Evolutionary conservation across 1,284 basidiomycete genomes (phyloP).

Genomic region (Phellopilus nigrolimitatus): DNA sequence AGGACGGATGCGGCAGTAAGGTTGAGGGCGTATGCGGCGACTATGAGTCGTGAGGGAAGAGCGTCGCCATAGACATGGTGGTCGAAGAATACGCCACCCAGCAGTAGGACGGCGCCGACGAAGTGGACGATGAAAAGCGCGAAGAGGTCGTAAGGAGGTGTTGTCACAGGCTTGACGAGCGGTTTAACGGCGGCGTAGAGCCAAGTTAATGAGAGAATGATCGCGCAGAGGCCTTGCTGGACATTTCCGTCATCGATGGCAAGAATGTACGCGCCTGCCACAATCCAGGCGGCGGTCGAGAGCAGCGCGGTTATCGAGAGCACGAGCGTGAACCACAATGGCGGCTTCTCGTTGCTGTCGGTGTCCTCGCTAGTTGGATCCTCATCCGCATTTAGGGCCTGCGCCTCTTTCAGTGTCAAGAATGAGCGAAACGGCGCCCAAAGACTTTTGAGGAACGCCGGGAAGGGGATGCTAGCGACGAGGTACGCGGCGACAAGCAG

Average conservation of each 20-base stretch:
- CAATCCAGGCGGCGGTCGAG: constrained; percentile 48
- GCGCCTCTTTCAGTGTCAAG: constrained; percentile 56
- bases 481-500: constrained; percentile 43
- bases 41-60: constrained; percentile 31
- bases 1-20: constrained; percentile 36
- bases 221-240: constrained; percentile 28
- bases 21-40: constrained; percentile 38
- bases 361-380: background rate
- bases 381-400: constrained; percentile 37
- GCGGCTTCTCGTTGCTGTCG: constrained; percentile 18
- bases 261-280: constrained; percentile 39
- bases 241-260: constrained; percentile 26
- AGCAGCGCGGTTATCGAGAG: constrained; percentile 46
- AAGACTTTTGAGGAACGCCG: constrained; percentile 27
- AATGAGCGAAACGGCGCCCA: constrained; percentile 41
- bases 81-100: constrained; percentile 49
- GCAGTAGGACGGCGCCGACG: constrained; percentile 35
- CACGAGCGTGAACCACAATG: constrained; percentile 52
- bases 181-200: constrained; percentile 48
- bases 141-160: constrained; percentile 52
- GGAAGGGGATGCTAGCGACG: constrained; percentile 36
- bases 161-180: constrained; percentile 36
- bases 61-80: constrained; percentile 35
- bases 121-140: constrained; percentile 44
- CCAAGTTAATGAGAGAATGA: constrained; percentile 50